Base-by-base conservation (phyloP, 805 yeast genomes). In the Barnettozyma sucrosica region DNA sequence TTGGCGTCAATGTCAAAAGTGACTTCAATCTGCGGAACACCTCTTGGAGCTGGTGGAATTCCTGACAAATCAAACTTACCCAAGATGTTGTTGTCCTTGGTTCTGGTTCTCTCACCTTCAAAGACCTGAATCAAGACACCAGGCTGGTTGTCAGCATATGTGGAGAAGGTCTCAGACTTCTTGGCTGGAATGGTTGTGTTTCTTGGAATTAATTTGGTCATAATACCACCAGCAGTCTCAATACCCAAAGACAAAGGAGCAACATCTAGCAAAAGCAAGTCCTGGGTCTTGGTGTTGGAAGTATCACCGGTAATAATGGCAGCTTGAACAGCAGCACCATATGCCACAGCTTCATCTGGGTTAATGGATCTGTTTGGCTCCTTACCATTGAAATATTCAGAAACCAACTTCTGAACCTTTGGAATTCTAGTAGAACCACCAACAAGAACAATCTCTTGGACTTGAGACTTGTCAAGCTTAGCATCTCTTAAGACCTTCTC, bases 381-480 rank as follows among this genome's bases (percentile, higher is more conserved):
- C 79, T 90, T 92, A 72, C 97, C 97, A 75, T 90, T 89, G 84
- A 92, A 90, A 86, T 79, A 92, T 74, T 92, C 98, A 62, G 96
- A 86, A 50, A 90, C 96, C 65, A 90, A 81, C 74, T 90, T 90
- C 78, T 90, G 98, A 62, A 92, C 85, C 80, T 88, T 90, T 79
- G 98, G 98, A 78, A 90, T 90, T 85, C 97, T 90, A 65, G 97
- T 90, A 58, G 97, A 90, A 76, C 97, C 97, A 81, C 97, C 97
- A 63, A 90, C 98, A 53, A 90, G 77, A 61, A 90, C 98, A 67
- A 90, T 88, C 77, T 92, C 97, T 72, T 92, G 77, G 63, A 90
- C 95, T 65, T 80, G 81, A 49, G 96, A 81, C 77, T 92, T 90
- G 78, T 87, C 95, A 61, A 88, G 74, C 79, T 90, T 90, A 60